Base-by-base conservation (phyloP, 2,329 filamentous ascomycete genomes). In the Piedraia hortae region DNA sequence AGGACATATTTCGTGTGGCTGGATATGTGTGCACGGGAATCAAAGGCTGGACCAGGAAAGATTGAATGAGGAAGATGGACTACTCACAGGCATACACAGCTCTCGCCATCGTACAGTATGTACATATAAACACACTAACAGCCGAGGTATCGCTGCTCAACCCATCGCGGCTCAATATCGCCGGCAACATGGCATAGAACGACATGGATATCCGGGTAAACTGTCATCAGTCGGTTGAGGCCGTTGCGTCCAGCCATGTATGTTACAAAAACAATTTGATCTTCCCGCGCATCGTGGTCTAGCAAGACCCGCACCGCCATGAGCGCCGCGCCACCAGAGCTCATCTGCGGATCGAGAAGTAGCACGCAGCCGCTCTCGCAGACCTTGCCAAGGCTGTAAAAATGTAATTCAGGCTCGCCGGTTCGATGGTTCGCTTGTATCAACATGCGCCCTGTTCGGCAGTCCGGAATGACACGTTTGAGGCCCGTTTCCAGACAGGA, bases 241-340 rank as follows among this genome's bases (percentile, higher is more conserved):
- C 80, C 85, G 34, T 74, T 63, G 31, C 66, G 66, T 5, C 82
- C 82, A 3, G 80, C 82, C 31, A 77, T 71, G 41, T 88, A 91
- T 3, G 82, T 90, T 17, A 89, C 80, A 42, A 93, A 69, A 15
- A 91, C 74, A 31, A 97, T 90, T 31, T 59, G 68, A 20, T 75
- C 62, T 39, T 85, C 68, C 4, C 62, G 51, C 4, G 93, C 80
- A 6, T 85, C 85, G 39, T 93, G 80, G 43, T 97, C 85, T 9
- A 90, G 65, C 23, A 97, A 52, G n/a, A 93, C 75, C 38, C 85
- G 72, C 18, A 93, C 80, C 1, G 85, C 78, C 85, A 97, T 97
- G 26, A 97, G 51, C 4, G 63, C 64, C 7, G 64, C 62, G 16
- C 80, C 82, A 19, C 85, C 85, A 28, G 70, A 80, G 12, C 75